These are phyloP conservation scores for Kokia cookei DNA, from an alignment of 441 rosid species.

Conservation along the genomic window DNA sequence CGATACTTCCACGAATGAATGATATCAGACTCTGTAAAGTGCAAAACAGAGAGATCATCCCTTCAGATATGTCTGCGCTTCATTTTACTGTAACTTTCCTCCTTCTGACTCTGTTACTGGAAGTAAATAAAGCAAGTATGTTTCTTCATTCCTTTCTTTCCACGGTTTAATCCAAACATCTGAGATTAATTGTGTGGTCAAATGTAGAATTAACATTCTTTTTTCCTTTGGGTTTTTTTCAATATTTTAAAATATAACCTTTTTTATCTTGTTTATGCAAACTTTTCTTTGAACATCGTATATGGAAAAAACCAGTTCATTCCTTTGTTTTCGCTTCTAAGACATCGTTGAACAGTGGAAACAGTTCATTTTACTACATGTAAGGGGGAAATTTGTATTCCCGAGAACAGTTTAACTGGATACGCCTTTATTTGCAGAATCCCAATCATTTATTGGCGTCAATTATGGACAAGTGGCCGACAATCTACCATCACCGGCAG, in stretches of 20 bases:
- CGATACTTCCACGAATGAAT: not conserved
- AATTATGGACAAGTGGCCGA: conserved; percentile 80
- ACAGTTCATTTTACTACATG: not conserved
- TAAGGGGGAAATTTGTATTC: not conserved
- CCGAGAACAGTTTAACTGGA: not conserved
- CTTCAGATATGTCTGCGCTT: conserved; percentile 28
- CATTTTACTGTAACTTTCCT: conserved; percentile 6
- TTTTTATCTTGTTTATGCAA: not conserved
- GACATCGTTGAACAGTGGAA: not conserved
- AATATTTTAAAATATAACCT: not conserved
- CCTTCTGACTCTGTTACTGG: conserved; percentile 17
- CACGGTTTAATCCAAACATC: not conserved
- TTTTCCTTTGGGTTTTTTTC: not conserved
- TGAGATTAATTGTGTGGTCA: not conserved
- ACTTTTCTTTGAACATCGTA: not conserved
- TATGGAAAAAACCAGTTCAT: not conserved
- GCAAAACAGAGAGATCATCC: not conserved
- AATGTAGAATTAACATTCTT: not conserved
- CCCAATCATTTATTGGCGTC: conserved; percentile 71
- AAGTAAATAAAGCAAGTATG: conserved; percentile 30
- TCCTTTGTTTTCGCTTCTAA: not conserved
- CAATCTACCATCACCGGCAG: conserved; percentile 72
- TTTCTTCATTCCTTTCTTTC: not conserved
- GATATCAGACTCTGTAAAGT: not conserved
- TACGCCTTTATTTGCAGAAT: conserved; percentile 27